Base-by-base conservation (phyloP, 106 monocot genomes). In the Narthecium ossifragum region DNA sequence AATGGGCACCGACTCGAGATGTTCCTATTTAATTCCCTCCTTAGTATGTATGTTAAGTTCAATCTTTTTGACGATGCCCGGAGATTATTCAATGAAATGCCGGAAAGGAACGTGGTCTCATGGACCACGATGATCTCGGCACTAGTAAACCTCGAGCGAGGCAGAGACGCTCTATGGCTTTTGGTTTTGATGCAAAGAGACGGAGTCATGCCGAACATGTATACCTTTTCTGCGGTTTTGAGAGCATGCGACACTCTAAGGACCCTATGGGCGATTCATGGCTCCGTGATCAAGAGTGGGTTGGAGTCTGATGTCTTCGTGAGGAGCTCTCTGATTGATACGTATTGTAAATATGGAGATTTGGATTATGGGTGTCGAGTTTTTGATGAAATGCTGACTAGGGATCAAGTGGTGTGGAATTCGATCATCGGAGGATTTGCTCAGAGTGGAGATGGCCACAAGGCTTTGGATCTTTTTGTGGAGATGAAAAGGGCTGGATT, bases 321-420 rank as follows among this genome's bases (percentile, higher is more conserved):
- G 9, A 68, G 86, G 63, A 79, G 85, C 65, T 73, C 90, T 15
- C 73, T 90, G 2, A 74, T 85, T 13, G 85, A 90, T 71, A 37
- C 62, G 9, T 85, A 82, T 54, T 71, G 70, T 0, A 90, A 78
- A 50, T 75, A 32, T 53, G 82, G 73, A 4, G 85, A 82, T 63
- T 43, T 73, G 33, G 55, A 70, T 11, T 66, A 75, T 21, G 85
- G 85, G 33, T 63, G 64, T 65, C 54, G 47, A 8, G 70, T 85
- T 18, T 90, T 90, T 31, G 29, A 52, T 18, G 85, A 90, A 52
- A 79, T 82, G 73, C 53, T 31, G 13, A 86, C 86, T 0, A 6
- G 61, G 9, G 91, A 92, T 50, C 51, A 61, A 47, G 72, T 86
- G 26, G 86, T 92, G 9, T 86, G 91, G 91, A 92, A 92, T 73